Evolutionary conservation across 768 basidiomycete species (phyloP), one percentile per base, ranked within the genome.

Genomic region (Calvatia gigantea): DNA sequence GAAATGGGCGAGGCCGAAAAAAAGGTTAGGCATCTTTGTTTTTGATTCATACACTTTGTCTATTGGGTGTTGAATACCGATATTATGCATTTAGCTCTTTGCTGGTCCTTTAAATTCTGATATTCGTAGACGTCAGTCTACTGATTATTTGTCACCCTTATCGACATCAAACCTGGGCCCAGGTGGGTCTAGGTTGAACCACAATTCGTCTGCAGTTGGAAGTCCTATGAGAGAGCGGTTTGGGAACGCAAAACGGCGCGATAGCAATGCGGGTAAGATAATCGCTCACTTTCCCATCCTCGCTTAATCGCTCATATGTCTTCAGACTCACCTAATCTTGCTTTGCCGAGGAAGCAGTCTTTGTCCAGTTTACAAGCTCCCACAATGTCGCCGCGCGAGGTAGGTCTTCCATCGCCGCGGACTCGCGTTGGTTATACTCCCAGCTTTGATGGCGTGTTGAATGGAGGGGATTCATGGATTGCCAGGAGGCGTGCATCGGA

Each of bases 1-100:
- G 94, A 95, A 66, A 82, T 91, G 82, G 76, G 75, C 55, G 91
- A 93, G 50, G 73, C 75, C 19, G 94, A 96, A 77, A 92, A 87
- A 76, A 95, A 94, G 89, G 94, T 94, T 64, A 64, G 79, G 67
- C 55, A 23, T 60, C 46, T 57, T n/a, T 35, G 60, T 58, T 63
- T 61, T 57, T 56, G 59, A 46, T 58, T 58, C 60, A 46, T 56
- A 47, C 53, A 58, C 56, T 48, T 63, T 68, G 50, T 67, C 70
- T 51, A 69, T 59, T 50, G 38, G 57, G 57, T 51, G 45, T 66
- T 56, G 32, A 58, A 38, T 66, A 93, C 29, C 23, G 31, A 47
- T 19, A 31, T 55, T 29, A 39, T 35, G 14, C 39, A 38, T 27
- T 28, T 38, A 56, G 91, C 82, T 94, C 63, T 91, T 93, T 67